Evolutionary conservation across 345 rosid genomes (phyloP).

Genomic region (Citrus sp.): DNA sequence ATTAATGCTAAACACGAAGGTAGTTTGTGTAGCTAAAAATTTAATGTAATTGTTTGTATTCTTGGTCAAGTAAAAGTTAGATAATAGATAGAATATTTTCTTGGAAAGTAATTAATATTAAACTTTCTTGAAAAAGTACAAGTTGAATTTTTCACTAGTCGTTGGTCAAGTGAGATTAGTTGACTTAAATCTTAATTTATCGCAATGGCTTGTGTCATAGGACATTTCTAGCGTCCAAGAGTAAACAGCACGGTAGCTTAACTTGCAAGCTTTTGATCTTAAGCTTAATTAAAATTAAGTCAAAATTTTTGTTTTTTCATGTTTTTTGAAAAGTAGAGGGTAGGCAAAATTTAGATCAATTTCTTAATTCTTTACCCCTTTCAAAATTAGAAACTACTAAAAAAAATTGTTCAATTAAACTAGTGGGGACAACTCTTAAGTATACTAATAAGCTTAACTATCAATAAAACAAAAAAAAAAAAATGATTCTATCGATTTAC

Average conservation of each 20-base stretch:
- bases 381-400: no score
- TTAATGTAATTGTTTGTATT: neutral
- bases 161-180: neutral
- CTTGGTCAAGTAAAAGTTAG: neutral
- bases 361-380: no score
- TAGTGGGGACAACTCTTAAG: no score
- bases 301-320: no score
- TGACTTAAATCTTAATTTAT: constrained; percentile 13
- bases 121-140: neutral
- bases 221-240: neutral
- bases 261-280: constrained; percentile 9
- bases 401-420: no score
- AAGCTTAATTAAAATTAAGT: neutral
- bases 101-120: neutral
- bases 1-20: neutral
- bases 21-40: neutral
- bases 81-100: neutral
- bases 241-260: constrained; percentile 18
- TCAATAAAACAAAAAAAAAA: no score
- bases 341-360: no score
- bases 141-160: neutral
- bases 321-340: no score
- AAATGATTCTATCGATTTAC: no score
- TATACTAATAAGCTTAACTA: no score
- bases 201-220: constrained; percentile 18